Evolutionary conservation across 257 asterid genomes (phyloP).

Genomic region (Solanum clarkiae): DNA sequence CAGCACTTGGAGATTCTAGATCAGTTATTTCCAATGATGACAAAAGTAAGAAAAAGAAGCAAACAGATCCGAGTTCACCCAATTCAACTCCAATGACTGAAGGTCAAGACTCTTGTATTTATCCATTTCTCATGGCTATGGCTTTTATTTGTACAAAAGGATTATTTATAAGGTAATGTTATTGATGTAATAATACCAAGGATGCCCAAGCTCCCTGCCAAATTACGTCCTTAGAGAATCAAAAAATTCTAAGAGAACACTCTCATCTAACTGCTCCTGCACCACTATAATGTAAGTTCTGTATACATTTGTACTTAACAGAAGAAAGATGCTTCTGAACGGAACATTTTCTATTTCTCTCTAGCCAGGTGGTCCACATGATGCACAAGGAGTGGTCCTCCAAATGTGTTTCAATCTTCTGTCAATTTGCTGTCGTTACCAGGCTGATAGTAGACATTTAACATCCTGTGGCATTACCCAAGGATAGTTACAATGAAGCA

Average conservation of each 20-base stretch:
- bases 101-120: conserved; percentile 18
- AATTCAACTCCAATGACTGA: conserved; percentile 20
- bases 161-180: background rate
- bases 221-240: background rate
- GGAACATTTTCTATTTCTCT: background rate
- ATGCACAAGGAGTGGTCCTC: background rate
- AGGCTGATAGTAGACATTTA: background rate
- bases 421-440: background rate
- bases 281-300: background rate
- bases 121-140: background rate
- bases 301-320: background rate
- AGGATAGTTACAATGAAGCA: background rate
- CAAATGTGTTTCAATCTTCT: background rate
- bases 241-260: background rate
- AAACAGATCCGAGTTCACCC: conserved; percentile 5
- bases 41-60: conserved; percentile 24
- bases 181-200: background rate
- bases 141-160: background rate
- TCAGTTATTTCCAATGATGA: conserved; percentile 32
- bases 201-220: background rate
- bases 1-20: conserved; percentile 69
- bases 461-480: background rate
- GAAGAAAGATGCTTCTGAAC: background rate
- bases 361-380: background rate
- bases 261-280: background rate